These are phyloP conservation scores for Nigrospora oryzae DNA, from an alignment of 2,329 filamentous ascomycete species.

Conservation along the genomic window DNA sequence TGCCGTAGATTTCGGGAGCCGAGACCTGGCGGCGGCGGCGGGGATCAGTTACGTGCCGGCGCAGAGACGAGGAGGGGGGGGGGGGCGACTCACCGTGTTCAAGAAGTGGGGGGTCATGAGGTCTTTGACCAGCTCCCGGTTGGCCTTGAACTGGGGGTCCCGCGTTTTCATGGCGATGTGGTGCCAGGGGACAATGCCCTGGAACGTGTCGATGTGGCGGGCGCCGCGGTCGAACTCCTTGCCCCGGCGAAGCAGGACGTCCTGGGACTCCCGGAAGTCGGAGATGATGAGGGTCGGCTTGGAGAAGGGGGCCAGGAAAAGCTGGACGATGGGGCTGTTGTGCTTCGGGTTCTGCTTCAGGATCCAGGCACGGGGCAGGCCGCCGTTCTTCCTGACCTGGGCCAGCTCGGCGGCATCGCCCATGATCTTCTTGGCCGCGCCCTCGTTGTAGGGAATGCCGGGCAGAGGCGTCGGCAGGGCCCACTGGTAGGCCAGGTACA, in stretches of 20 bases:
- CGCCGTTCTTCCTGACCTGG: slow-evolving; percentile 4
- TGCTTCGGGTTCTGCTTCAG: slow-evolving; percentile 5
- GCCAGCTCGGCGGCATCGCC: slow-evolving; percentile 5
- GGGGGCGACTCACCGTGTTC: slow-evolving; percentile 6
- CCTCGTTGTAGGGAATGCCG: slow-evolving; percentile 8
- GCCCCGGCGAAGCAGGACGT: slow-evolving; percentile 18
- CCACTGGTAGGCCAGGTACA: slow-evolving; percentile 14
- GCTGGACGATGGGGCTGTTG: slow-evolving; percentile 17
- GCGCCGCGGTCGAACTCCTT: slow-evolving; percentile 22
- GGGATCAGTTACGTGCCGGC: not conserved
- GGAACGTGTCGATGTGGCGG: slow-evolving; percentile 11
- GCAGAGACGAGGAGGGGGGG: not conserved
- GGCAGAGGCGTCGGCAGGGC: slow-evolving; percentile 8
- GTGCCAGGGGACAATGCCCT: slow-evolving; percentile 11
- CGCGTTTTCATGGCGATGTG: slow-evolving; percentile 23
- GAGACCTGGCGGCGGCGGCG: slow-evolving; percentile 13
- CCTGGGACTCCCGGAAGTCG: slow-evolving; percentile 21
- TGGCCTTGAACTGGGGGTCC: slow-evolving; percentile 18
- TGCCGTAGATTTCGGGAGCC: slow-evolving; percentile 21
- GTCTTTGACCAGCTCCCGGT: slow-evolving; percentile 23
- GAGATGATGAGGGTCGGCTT: slow-evolving; percentile 21
- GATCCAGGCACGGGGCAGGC: slow-evolving; percentile 4
- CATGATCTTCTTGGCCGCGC: slow-evolving; percentile 2
- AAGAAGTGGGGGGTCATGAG: slow-evolving; percentile 27
- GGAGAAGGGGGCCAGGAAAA: slow-evolving; percentile 22